Percentiles rank a stretch among this genome's conserved stretches.
Conservation (phyloP, 1,284 basidiomycete genomes). For the Leccinum angustisporum region DNA sequence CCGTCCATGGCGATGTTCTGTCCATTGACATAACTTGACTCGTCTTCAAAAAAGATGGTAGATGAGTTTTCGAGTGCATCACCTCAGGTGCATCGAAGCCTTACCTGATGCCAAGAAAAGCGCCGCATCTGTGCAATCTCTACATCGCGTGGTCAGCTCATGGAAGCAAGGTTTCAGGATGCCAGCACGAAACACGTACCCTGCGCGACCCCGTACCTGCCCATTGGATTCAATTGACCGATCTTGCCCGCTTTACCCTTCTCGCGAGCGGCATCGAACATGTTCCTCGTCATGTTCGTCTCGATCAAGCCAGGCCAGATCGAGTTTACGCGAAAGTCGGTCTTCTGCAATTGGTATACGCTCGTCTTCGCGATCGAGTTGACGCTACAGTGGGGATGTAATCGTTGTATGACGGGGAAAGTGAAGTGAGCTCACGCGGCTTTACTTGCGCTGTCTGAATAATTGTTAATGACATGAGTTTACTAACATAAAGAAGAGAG, state of each 20-base stretch:
- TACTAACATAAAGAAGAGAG: background rate
- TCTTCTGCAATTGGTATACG: conserved; percentile 78
- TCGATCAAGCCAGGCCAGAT: conserved; percentile 92
- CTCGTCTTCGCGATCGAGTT: conserved; percentile 85
- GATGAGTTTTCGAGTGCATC: conserved; percentile 13
- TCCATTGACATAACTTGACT: conserved; percentile 91
- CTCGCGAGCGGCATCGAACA: conserved; percentile 76
- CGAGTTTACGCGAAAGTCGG: conserved; percentile 86
- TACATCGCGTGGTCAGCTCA: conserved; percentile 33
- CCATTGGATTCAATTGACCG: conserved; percentile 84
- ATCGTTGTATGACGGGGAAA: conserved; percentile 4
- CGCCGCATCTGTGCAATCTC: conserved; percentile 79
- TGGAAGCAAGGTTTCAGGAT: conserved; percentile 12
- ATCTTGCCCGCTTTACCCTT: conserved; percentile 75
- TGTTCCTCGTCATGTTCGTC: conserved; percentile 78
- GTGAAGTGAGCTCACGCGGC: conserved; percentile 62
- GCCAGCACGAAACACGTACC: conserved; percentile 42
- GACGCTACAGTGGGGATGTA: conserved; percentile 48
- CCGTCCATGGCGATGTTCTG: conserved; percentile 88
- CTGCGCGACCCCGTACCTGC: conserved; percentile 76
- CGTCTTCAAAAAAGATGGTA: conserved; percentile 50
- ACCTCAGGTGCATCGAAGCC: conserved; percentile 16
- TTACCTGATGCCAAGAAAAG: conserved; percentile 86
- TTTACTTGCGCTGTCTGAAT: conserved; percentile 84
- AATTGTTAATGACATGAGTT: conserved; percentile 12